Evolutionary conservation across 164 flowering plant genomes (phyloP).

Genomic region (Malania oleifera): DNA sequence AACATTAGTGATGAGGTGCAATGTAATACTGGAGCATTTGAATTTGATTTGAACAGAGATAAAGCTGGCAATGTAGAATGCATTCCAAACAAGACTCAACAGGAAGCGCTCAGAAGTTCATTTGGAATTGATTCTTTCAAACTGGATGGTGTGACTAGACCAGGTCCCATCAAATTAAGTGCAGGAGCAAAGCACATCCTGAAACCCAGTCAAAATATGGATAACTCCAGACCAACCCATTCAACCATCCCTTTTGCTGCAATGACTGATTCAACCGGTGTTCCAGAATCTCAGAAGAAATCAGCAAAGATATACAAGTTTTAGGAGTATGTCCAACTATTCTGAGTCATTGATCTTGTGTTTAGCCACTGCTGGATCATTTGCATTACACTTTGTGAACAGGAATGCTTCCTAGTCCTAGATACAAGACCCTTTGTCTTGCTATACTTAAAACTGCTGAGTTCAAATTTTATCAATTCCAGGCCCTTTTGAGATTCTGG

Average conservation of each 20-base stretch:
- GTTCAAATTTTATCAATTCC: background rate
- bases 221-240: constrained; percentile 32
- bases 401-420: constrained; percentile 2
- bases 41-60: constrained; percentile 19
- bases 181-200: constrained; percentile 64
- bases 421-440: background rate
- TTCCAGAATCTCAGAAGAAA: constrained; percentile 30
- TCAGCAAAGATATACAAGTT: constrained; percentile 37
- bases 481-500: background rate
- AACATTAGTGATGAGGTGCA: background rate
- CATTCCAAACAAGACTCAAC: constrained; percentile 9
- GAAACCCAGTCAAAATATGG: constrained; percentile 36
- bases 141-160: constrained; percentile 21
- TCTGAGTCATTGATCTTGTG: background rate
- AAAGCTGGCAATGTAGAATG: constrained; percentile 10
- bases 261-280: constrained; percentile 16
- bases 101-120: constrained; percentile 9
- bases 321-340: constrained; percentile 19
- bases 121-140: constrained; percentile 8
- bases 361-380: background rate
- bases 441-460: background rate
- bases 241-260: constrained; percentile 35
- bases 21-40: constrained; percentile 10
- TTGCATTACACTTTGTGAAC: background rate
- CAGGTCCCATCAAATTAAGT: constrained; percentile 50